Evolutionary conservation across 2,329 filamentous ascomycete genomes (phyloP), one percentile per base, ranked within the genome.

Genomic region (Karstenula rhodostoma): DNA sequence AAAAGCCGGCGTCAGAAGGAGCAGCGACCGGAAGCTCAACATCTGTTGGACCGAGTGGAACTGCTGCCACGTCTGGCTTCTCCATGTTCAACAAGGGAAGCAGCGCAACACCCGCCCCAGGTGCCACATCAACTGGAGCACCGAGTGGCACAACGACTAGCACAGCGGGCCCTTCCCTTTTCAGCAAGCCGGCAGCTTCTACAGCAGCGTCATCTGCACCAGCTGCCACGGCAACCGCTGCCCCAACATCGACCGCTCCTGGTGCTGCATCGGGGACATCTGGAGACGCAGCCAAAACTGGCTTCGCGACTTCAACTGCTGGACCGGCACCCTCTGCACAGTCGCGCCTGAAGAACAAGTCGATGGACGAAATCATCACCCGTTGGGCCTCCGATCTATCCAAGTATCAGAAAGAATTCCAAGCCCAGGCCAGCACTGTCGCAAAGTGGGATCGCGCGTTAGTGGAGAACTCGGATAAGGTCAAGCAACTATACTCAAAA

Each of bases 321-420:
- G 94, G 94, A 0, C 93, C 94, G 1, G 83, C 89, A 2, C 94
- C 95, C 17, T 90, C 93, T 59, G 81, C 84, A 1, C 88, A 96
- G 71, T 95, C 94, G 4, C 90, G 95, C 29, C 84, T 99, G 40
- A 97, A 97, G 83, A 97, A 97, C 79, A 98, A 97, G 82, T 97
- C 94, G 0, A 97, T 99, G 91, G 95, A 99, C 73, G 95, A 99
- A 77, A 97, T 99, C 65, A 93, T 99, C 67, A 97, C 93, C 4
- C 89, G 93, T 33, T 99, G 95, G 95, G 95, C 95, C 1, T 93
- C 93, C 0, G 95, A 98, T 73, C 83, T 99, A 52, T 91, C 93
- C 56, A 96, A 96, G 74, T 97, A 99, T 74, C 94, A 98, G 74
- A 96, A 97, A 77, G 93, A 96, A 60, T 99, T 98, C 82, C 93